Base-by-base conservation (phyloP, 495 filamentous ascomycete species). In the Bryoglossum gracile region DNA sequence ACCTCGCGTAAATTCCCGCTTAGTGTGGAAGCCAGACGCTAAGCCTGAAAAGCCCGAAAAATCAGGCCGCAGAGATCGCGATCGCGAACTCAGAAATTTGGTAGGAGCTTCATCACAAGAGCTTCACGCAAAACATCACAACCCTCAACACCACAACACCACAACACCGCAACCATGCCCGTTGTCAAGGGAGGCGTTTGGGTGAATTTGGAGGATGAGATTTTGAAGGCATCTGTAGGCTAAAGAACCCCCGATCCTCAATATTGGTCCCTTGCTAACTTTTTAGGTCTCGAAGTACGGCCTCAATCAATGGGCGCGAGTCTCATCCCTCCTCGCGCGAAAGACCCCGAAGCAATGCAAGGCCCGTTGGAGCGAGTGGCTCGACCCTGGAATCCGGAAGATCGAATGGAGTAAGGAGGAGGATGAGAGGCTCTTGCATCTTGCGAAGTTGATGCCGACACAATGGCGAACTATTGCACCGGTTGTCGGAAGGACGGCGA, bases 311-410 rank as follows among this genome's bases (percentile, higher is more conserved):
- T 98, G 92, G 92, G 91, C 94, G 62, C 92, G 92, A 63, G 91
- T 96, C 33, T 96, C 92, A 37, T 97, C 94, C 19, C 81, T 98
- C 32, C 82, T 98, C 62, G 91, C 92, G 61, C 85, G 94, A 54
- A 98, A 98, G 67, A 96, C 92, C 8, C 87, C 92, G 22, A 98
- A 98, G 68, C 94, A 97, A 70, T 97, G 92, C 77, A 97, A 97
- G 70, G 94, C 92, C 37, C 80, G 92, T 66, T 98, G 92, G 92
- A 76, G 83, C 52, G 94, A 98, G 78, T 98, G 92, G 91, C 80
- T 98, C 53, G 92, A 97, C 58, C 92, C 92, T 3, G 87, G 86
- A 54, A 97, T 97, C 68, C 86, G 89, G 50, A 97, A 97, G 72
- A 89, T 94, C 59, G 92, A 98, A 65, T 98, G 94, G 94, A 94